phyloP scores from a whole-genome alignment of 345 rosid species.

The Hibiscus syriacus region DNA sequence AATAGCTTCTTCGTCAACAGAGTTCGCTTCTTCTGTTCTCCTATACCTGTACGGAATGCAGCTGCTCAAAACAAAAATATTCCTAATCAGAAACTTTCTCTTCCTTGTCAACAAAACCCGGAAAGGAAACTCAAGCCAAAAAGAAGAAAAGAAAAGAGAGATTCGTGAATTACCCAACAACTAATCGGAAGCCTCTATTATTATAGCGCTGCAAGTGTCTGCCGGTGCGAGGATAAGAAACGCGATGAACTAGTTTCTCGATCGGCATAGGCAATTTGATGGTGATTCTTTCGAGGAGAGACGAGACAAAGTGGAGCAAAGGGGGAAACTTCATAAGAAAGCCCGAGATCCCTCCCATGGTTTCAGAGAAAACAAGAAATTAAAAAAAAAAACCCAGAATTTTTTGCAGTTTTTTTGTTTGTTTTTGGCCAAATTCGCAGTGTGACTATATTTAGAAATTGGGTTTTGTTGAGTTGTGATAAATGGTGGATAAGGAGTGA shows the following conservation, averaged over 20 bases:
- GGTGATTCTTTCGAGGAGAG: constrained; percentile 33
- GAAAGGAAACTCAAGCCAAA: no score
- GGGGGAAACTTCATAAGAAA: constrained; percentile 27
- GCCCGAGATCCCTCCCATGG: constrained; percentile 28
- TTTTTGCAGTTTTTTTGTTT: neutral
- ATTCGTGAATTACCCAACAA: constrained; percentile 55
- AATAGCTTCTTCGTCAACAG: constrained; percentile 31
- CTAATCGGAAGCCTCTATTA: constrained; percentile 44
- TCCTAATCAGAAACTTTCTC: neutral
- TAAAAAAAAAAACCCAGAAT: neutral
- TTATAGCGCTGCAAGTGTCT: constrained; percentile 62
- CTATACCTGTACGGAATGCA: constrained; percentile 56
- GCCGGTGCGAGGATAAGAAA: constrained; percentile 52
- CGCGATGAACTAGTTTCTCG: constrained; percentile 30
- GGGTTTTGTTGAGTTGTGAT: neutral
- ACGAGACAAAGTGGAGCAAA: constrained; percentile 24
- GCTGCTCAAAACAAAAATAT: constrained; percentile 20
- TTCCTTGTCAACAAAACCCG: neutral
- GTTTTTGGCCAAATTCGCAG: neutral
- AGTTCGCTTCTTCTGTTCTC: constrained; percentile 6
- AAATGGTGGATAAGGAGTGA: neutral
- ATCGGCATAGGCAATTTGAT: constrained; percentile 29
- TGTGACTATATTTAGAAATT: neutral
- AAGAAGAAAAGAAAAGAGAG: neutral
- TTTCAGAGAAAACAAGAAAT: neutral